phyloP scores from a whole-genome alignment of 164 flowering plant species.

The Nymphaea colorata region DNA sequence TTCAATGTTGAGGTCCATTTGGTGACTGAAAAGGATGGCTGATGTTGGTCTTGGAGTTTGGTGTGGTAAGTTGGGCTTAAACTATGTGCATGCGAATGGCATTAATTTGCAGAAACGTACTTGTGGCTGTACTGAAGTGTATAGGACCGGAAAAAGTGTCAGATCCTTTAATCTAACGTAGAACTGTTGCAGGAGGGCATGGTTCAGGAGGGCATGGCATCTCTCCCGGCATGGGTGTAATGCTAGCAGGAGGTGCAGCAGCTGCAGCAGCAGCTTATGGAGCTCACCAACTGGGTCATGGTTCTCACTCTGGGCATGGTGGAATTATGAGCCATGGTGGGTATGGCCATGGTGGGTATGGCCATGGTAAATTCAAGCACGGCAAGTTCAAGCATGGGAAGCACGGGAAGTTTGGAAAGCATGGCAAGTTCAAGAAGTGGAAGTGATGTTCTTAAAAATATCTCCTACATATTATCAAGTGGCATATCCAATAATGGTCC shows the following conservation, averaged over 20 bases:
- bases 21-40: no score
- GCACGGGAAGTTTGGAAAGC: constrained; percentile 13
- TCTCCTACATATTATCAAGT: no score
- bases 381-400: constrained; percentile 40
- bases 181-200: not conserved
- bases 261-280: constrained; percentile 59
- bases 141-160: no score
- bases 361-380: constrained; percentile 22
- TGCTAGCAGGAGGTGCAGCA: constrained; percentile 60
- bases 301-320: constrained; percentile 7
- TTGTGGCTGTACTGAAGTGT: no score
- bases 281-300: constrained; percentile 31
- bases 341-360: not conserved
- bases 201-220: not conserved
- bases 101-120: no score
- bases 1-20: no score
- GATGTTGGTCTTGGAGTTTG: no score
- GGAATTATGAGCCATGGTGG: not conserved
- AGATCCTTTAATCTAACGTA: not conserved
- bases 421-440: not conserved
- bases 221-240: constrained; percentile 19
- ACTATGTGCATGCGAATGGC: no score
- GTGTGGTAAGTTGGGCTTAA: no score
- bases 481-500: no score
- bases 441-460: not conserved